These are phyloP conservation scores for Albizia julibrissin DNA, from an alignment of 306 rosid genomes.

Conservation along the genomic window DNA sequence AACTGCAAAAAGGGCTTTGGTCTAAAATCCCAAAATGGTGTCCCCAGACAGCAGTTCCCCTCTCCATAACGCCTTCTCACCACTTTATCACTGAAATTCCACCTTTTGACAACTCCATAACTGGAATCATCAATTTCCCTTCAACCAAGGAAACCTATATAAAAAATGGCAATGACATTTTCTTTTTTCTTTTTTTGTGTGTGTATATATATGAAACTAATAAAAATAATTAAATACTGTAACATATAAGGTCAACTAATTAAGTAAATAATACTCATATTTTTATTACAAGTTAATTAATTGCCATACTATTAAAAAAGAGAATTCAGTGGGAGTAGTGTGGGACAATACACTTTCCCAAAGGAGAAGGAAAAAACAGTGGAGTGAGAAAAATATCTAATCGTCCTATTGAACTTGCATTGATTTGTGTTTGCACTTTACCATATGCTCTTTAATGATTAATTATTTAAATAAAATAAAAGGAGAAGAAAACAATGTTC, in stretches of 20 bases:
- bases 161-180: background rate
- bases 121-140: background rate
- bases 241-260: background rate
- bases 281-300: background rate
- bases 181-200: background rate
- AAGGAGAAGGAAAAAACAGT: slow-evolving; percentile 24
- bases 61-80: background rate
- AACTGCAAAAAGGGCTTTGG: background rate
- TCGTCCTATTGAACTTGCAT: slow-evolving; percentile 1
- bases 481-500: background rate
- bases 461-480: background rate
- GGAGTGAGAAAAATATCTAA: slow-evolving; percentile 43
- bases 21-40: background rate
- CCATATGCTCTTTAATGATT: slow-evolving; percentile 4
- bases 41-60: background rate
- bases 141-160: background rate
- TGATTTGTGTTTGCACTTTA: slow-evolving; percentile 23
- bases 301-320: background rate
- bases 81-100: background rate
- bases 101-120: background rate
- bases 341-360: slow-evolving; percentile 35
- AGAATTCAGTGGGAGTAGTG: background rate
- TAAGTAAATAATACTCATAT: background rate
- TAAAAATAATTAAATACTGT: background rate
- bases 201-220: background rate